Conservation (phyloP, 1,284 basidiomycete genomes). For the Sporisorium sorghi region DNA sequence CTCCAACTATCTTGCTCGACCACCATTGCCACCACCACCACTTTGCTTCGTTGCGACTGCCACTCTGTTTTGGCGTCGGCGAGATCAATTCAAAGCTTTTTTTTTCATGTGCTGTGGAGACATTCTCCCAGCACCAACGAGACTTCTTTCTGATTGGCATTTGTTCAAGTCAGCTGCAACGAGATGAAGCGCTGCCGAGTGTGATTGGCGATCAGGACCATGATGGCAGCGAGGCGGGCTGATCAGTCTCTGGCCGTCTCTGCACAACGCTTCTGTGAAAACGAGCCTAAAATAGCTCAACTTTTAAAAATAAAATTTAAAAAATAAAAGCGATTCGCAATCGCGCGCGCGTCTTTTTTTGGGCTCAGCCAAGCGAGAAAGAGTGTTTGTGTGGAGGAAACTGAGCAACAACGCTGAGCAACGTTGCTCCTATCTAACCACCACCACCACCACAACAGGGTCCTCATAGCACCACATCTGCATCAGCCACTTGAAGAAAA, state of each 20-base stretch:
- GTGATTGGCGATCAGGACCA: no score
- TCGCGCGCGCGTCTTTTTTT: neutral
- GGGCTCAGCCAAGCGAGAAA: neutral
- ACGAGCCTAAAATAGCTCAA: no score
- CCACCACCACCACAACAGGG: neutral
- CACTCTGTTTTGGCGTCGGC: neutral
- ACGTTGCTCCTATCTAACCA: neutral
- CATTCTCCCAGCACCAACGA: neutral
- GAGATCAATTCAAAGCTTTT: slow-evolving; percentile 9
- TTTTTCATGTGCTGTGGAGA: slow-evolving; percentile 1
- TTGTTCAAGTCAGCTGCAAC: neutral
- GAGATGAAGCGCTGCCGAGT: no score
- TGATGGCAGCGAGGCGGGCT: no score
- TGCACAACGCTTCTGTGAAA: no score
- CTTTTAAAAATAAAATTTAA: no score
- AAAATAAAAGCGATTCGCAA: neutral
- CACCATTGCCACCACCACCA: slow-evolving; percentile 9
- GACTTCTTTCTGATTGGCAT: neutral
- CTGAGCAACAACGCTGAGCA: neutral
- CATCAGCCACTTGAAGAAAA: neutral
- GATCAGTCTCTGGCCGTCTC: no score
- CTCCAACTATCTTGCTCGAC: slow-evolving; percentile 6
- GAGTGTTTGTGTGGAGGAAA: slow-evolving; percentile 2
- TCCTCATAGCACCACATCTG: neutral
- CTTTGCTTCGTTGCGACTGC: slow-evolving; percentile 4